Evolutionary conservation across 345 rosid genomes (phyloP).

Genomic region (Eucalyptus dawsonii): DNA sequence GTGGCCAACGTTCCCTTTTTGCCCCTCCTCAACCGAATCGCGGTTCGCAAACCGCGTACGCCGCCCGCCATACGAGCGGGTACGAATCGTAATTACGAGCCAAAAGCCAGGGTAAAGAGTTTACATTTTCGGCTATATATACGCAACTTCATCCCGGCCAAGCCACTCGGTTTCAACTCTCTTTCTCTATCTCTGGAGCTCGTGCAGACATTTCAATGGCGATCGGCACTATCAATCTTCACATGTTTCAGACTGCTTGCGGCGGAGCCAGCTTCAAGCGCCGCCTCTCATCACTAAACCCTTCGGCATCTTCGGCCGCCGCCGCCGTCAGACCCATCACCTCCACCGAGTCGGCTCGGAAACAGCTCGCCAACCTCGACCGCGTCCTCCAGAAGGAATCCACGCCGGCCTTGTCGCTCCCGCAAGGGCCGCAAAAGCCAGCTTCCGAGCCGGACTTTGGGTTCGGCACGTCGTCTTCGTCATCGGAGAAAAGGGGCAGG

Average conservation of each 20-base stretch:
- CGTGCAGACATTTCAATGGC: background rate
- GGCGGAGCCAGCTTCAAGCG: slow-evolving; percentile 22
- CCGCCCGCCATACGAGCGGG: background rate
- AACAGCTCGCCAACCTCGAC: slow-evolving; percentile 54
- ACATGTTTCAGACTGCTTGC: slow-evolving; percentile 24
- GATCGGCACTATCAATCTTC: slow-evolving; percentile 3
- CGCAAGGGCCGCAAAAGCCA: background rate
- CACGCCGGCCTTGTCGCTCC: background rate
- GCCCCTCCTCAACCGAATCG: background rate
- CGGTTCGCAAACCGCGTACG: background rate
- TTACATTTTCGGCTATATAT: background rate
- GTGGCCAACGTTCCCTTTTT: background rate
- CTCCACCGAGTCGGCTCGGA: slow-evolving; percentile 13
- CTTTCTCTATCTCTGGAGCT: background rate
- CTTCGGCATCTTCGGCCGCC: background rate
- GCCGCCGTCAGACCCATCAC: background rate
- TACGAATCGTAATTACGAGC: background rate
- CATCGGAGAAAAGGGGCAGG: slow-evolving; percentile 3
- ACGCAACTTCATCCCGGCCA: accelerated
- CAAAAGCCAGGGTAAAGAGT: background rate
- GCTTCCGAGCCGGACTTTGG: background rate
- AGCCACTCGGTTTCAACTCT: background rate
- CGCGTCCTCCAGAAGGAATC: slow-evolving; percentile 34
- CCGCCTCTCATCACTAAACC: slow-evolving; percentile 37
- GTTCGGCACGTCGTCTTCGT: background rate